These are phyloP conservation scores for Lactuca saligna DNA, from an alignment of 129 eudicot species.

Conservation along the genomic window DNA sequence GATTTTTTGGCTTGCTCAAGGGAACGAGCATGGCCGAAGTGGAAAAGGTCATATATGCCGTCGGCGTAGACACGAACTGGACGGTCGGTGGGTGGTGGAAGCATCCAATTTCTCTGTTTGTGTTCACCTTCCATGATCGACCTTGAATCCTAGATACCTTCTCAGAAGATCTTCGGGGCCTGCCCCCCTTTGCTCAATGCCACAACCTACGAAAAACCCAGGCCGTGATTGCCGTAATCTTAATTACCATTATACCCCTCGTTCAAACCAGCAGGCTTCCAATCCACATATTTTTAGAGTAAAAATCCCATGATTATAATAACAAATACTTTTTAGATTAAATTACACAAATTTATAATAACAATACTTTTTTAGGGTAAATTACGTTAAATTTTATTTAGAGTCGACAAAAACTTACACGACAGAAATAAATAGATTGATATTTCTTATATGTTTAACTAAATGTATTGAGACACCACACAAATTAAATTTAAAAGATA, in stretches of 20 bases:
- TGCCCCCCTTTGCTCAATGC: not conserved
- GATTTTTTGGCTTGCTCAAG: conserved; percentile 50
- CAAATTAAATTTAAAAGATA: no score
- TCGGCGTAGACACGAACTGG: conserved; percentile 51
- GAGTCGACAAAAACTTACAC: no score
- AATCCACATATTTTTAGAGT: not conserved
- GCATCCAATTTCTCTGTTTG: conserved; percentile 33
- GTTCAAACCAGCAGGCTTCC: not conserved
- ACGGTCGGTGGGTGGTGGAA: conserved; percentile 39
- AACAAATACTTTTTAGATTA: no score
- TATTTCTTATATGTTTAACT: no score
- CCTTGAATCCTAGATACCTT: not conserved
- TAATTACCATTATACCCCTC: conserved; percentile 13
- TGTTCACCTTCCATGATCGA: conserved; percentile 24
- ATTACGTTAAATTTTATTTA: no score
- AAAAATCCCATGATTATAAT: no score
- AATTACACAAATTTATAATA: no score
- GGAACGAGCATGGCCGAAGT: conserved; percentile 48
- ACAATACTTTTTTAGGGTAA: no score
- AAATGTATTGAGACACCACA: no score
- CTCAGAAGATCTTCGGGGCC: not conserved
- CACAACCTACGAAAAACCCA: conserved; percentile 7
- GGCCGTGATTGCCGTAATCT: conserved; percentile 3
- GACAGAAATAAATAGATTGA: no score
- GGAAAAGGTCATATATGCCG: conserved; percentile 50